Percentiles rank a stretch among this genome's conserved stretches.
phyloP scores from a whole-genome alignment of 768 basidiomycete genomes.

The Hygrophorus russula region DNA sequence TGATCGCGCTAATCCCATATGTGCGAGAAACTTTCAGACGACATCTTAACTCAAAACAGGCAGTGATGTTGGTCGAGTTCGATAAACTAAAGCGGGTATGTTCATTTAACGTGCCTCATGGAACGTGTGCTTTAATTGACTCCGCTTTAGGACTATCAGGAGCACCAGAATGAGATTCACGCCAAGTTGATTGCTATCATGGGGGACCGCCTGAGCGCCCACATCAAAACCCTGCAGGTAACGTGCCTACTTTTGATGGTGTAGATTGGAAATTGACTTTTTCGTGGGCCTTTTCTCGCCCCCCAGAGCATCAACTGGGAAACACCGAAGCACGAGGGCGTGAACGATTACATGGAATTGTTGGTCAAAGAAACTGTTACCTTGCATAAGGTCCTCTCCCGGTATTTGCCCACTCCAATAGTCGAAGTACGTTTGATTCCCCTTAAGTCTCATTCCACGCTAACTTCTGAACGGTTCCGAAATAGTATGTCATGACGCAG shows the following conservation, averaged over 20 bases:
- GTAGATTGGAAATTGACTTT: background rate
- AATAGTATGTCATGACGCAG: slow-evolving; percentile 85
- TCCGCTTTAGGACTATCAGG: slow-evolving; percentile 80
- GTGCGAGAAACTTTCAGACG: slow-evolving; percentile 90
- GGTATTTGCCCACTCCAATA: slow-evolving; percentile 68
- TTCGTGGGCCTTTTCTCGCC: background rate
- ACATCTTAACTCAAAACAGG: slow-evolving; percentile 89
- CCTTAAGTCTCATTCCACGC: slow-evolving; percentile 5
- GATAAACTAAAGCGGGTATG: slow-evolving; percentile 93
- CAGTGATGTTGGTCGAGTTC: slow-evolving; percentile 94
- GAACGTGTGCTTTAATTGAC: background rate
- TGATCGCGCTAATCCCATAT: slow-evolving; percentile 91
- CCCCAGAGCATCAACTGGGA: slow-evolving; percentile 72
- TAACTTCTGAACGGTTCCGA: slow-evolving; percentile 8
- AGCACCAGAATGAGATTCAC: slow-evolving; percentile 99
- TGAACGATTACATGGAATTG: slow-evolving; percentile 86
- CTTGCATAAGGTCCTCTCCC: slow-evolving; percentile 89
- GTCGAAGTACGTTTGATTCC: slow-evolving; percentile 57
- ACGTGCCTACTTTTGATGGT: slow-evolving; percentile 1
- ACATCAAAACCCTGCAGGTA: slow-evolving; percentile 77
- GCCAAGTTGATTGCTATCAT: slow-evolving; percentile 96
- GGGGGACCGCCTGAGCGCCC: slow-evolving; percentile 84
- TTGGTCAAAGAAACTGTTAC: slow-evolving; percentile 93
- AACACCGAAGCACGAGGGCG: slow-evolving; percentile 45
- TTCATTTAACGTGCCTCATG: slow-evolving; percentile 5